Percentiles rank a stretch among this genome's conserved stretches.
phyloP scores from a whole-genome alignment of 352 stramenopile species.

The Bremia lactucae region DNA sequence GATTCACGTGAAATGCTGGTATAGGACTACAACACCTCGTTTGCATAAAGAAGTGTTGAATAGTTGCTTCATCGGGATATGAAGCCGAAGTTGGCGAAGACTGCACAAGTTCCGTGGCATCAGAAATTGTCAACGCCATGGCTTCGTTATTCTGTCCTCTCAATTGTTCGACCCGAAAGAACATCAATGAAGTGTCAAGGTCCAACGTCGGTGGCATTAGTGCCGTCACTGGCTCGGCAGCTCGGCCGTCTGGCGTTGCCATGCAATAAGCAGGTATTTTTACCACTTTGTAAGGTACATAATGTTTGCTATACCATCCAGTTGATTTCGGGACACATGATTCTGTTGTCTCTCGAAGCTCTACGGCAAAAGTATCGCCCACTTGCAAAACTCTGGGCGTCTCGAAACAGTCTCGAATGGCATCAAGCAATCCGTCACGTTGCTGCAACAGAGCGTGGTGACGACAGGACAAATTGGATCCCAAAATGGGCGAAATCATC shows the following conservation, averaged over 20 bases:
- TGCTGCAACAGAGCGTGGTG: slow-evolving; percentile 47
- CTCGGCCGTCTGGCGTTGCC: slow-evolving; percentile 6
- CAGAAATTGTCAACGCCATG: slow-evolving; percentile 43
- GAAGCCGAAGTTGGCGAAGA: slow-evolving; percentile 33
- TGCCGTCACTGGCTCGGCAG: slow-evolving; percentile 7
- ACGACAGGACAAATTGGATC: slow-evolving; percentile 51
- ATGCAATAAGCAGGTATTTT: slow-evolving; percentile 30
- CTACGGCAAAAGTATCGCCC: slow-evolving; percentile 60
- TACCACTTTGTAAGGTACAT: slow-evolving; percentile 33
- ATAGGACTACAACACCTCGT: slow-evolving; percentile 7
- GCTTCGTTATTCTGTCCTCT: slow-evolving; percentile 10
- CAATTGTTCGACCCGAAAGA: slow-evolving; percentile 66
- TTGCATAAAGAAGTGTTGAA: slow-evolving; percentile 40
- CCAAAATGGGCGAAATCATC: slow-evolving; percentile 49
- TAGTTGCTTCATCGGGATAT: slow-evolving; percentile 39
- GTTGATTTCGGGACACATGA: slow-evolving; percentile 14
- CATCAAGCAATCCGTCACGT: slow-evolving; percentile 41
- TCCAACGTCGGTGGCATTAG: slow-evolving; percentile 37
- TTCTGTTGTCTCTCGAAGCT: slow-evolving; percentile 34
- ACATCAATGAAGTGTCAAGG: slow-evolving; percentile 58
- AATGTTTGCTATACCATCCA: slow-evolving; percentile 12
- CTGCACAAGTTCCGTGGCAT: slow-evolving; percentile 61
- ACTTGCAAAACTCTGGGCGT: slow-evolving; percentile 49
- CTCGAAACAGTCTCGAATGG: slow-evolving; percentile 50
- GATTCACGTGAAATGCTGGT: slow-evolving; percentile 10